A percentile compares a stretch with the other conserved stretches of the same genome.
Conservation (phyloP, 2,329 filamentous ascomycete species). For the Lachnellula suecica region DNA sequence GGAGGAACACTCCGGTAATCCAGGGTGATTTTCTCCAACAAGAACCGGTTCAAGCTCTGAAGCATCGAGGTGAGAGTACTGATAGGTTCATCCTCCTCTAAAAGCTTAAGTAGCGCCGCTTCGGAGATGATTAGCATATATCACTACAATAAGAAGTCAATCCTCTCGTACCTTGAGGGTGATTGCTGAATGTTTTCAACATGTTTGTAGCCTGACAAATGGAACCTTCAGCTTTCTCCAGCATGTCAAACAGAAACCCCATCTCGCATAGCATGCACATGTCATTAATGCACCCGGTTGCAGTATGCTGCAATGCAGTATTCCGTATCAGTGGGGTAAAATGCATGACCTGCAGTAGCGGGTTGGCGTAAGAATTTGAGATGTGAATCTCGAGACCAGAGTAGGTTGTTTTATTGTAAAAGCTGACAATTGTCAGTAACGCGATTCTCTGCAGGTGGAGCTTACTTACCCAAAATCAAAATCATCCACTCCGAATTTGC, state of each 20-base stretch:
- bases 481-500: conserved; percentile 98
- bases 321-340: conserved; percentile 90
- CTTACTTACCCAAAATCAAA: conserved; percentile 86
- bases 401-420: conserved; percentile 90
- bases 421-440: conserved; percentile 49
- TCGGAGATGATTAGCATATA: conserved; percentile 20
- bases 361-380: conserved; percentile 92
- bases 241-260: conserved; percentile 95
- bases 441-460: background rate
- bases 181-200: conserved; percentile 81
- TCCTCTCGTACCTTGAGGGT: conserved; percentile 62
- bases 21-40: conserved; percentile 76
- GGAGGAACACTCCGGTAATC: conserved; percentile 72
- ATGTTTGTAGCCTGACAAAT: conserved; percentile 97
- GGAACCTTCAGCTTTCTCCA: conserved; percentile 89
- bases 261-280: conserved; percentile 89
- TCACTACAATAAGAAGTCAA: background rate
- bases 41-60: conserved; percentile 81
- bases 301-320: conserved; percentile 82
- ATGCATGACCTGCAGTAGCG: conserved; percentile 85
- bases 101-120: conserved; percentile 73
- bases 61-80: conserved; percentile 77
- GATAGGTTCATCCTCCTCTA: conserved; percentile 79
- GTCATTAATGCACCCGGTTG: conserved; percentile 79
- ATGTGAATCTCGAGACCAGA: conserved; percentile 96